phyloP scores from a whole-genome alignment of 2,329 filamentous ascomycete genomes.

The Cryphonectria carpinicola region DNA sequence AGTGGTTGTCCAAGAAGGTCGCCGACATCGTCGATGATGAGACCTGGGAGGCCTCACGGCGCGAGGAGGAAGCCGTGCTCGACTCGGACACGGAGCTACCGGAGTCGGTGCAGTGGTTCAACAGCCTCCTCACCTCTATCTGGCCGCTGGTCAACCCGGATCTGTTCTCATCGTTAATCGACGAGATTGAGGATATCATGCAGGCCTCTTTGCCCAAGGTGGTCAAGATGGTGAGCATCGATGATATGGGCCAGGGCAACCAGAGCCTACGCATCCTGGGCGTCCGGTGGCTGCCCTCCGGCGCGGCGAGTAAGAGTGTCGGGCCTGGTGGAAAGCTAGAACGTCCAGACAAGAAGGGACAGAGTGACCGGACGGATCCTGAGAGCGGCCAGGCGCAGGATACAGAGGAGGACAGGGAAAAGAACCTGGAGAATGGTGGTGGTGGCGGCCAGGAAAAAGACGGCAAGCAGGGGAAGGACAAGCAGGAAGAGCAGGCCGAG shows the following conservation, averaged over 20 bases:
- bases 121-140: constrained; percentile 67
- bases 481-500: constrained; percentile 43
- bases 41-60: constrained; percentile 67
- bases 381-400: constrained; percentile 36
- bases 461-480: constrained; percentile 40
- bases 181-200: constrained; percentile 76
- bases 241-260: constrained; percentile 76
- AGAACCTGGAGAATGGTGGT: constrained; percentile 40
- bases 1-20: constrained; percentile 66
- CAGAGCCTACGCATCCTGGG: constrained; percentile 73
- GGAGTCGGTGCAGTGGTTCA: constrained; percentile 73
- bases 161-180: constrained; percentile 68
- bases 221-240: constrained; percentile 74
- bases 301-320: constrained; percentile 67
- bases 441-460: constrained; percentile 39
- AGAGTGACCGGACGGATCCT: constrained; percentile 52
- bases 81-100: constrained; percentile 54
- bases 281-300: constrained; percentile 72
- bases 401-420: constrained; percentile 39
- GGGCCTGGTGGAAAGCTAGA: constrained; percentile 61
- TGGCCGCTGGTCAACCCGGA: constrained; percentile 80
- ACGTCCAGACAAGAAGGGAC: constrained; percentile 35
- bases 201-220: constrained; percentile 72
- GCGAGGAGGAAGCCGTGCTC: constrained; percentile 52
- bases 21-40: constrained; percentile 68